phyloP scores from a whole-genome alignment of 306 rosid species.

The Acacia melanoxylon region DNA sequence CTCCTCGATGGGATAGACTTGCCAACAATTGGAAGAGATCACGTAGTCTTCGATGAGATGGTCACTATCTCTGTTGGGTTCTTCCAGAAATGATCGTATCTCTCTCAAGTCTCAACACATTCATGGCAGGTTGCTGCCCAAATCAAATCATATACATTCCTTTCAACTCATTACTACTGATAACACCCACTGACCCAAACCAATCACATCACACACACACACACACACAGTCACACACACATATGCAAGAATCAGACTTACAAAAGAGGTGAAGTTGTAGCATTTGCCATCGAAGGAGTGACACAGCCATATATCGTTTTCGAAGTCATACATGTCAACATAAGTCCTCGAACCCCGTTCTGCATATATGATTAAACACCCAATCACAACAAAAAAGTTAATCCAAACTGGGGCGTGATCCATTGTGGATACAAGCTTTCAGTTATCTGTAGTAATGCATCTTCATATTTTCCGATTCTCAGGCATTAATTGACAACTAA shows the following conservation, averaged over 20 bases:
- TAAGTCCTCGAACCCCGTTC: conserved; percentile 81
- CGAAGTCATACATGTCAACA: conserved; percentile 82
- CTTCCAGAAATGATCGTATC: conserved; percentile 44
- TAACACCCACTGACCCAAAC: background rate
- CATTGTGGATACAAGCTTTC: background rate
- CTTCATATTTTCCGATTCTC: background rate
- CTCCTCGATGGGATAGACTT: too few relatives aligned
- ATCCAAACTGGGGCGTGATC: background rate
- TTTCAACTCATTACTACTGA: background rate
- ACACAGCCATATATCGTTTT: conserved; percentile 69
- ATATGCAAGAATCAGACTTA: conserved; percentile 34
- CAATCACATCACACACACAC: too few relatives aligned
- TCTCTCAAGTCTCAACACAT: conserved; percentile 57
- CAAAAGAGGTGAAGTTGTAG: conserved; percentile 57
- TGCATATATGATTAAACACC: conserved; percentile 6
- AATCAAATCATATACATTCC: background rate
- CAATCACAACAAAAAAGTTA: background rate
- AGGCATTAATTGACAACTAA: background rate
- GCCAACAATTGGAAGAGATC: conserved; percentile 33
- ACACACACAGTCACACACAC: too few relatives aligned
- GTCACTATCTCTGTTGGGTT: conserved; percentile 65
- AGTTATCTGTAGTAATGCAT: background rate
- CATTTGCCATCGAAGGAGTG: conserved; percentile 61
- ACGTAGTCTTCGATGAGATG: conserved; percentile 70
- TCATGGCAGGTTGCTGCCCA: conserved; percentile 57